Conservation (phyloP, 352 stramenopile species). For the Globisporangium spinosum region DNA sequence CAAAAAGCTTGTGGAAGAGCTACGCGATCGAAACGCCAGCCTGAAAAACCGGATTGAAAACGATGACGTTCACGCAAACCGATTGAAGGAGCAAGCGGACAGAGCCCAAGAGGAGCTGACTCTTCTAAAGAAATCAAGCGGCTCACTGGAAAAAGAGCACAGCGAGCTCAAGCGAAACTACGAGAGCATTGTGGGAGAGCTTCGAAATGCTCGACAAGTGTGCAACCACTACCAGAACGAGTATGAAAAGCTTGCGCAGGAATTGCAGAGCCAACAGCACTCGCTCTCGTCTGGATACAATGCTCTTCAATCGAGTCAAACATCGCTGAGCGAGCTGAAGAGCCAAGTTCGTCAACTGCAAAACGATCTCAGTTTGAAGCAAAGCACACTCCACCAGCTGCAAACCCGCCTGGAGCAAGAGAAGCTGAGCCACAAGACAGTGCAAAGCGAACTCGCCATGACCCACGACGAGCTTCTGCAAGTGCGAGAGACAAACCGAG, state of each 20-base stretch:
- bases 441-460: conserved; percentile 53
- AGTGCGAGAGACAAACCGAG: conserved; percentile 43
- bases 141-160: conserved; percentile 48
- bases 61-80: conserved; percentile 36
- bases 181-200: conserved; percentile 43
- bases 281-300: conserved; percentile 50
- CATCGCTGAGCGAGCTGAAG: conserved; percentile 50
- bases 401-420: conserved; percentile 70
- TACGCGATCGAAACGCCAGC: conserved; percentile 59
- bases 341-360: conserved; percentile 61
- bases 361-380: conserved; percentile 53
- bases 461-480: conserved; percentile 61
- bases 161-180: conserved; percentile 50
- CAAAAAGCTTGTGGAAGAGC: conserved; percentile 55
- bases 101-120: conserved; percentile 41
- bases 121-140: conserved; percentile 31
- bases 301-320: conserved; percentile 52
- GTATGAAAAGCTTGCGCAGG: conserved; percentile 68
- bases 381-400: conserved; percentile 46
- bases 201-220: conserved; percentile 55
- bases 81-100: conserved; percentile 47
- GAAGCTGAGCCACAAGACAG: conserved; percentile 46
- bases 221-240: conserved; percentile 70
- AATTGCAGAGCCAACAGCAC: conserved; percentile 55
- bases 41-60: conserved; percentile 55